A percentile compares a stretch with the other conserved stretches of the same genome.
These are phyloP conservation scores for Crithidia bombi DNA, from an alignment of 208 protist species.

Conservation along the genomic window DNA sequence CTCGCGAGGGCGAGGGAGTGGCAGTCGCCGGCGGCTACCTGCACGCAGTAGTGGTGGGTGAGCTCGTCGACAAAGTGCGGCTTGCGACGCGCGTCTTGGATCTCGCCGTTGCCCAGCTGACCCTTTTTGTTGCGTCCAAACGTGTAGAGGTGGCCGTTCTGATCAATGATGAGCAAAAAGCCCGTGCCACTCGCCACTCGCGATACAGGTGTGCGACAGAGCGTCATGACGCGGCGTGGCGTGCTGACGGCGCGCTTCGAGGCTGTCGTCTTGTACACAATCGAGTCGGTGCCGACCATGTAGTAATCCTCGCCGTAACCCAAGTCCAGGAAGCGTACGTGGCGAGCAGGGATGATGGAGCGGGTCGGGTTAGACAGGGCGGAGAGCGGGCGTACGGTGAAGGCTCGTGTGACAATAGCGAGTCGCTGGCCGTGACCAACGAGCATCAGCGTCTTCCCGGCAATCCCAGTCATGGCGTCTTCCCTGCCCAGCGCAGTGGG, in stretches of 20 bases:
- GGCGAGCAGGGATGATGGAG: conserved; percentile 78
- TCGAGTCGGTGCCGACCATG: conserved; percentile 86
- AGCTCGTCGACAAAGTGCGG: conserved; percentile 60
- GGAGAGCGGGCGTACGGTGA: conserved; percentile 83
- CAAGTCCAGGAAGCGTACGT: conserved; percentile 77
- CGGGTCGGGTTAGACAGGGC: conserved; percentile 69
- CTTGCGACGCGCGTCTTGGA: conserved; percentile 68
- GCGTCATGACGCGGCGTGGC: conserved; percentile 82
- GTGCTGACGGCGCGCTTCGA: conserved; percentile 75
- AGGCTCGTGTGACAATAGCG: conserved; percentile 69
- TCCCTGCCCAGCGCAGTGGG: conserved; percentile 59
- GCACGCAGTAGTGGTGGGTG: conserved; percentile 79
- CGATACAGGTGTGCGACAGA: conserved; percentile 72
- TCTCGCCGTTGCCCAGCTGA: conserved; percentile 82
- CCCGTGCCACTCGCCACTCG: conserved; percentile 78
- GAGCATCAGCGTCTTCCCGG: conserved; percentile 70
- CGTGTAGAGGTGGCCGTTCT: conserved; percentile 84
- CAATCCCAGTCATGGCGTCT: conserved; percentile 72
- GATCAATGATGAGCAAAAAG: conserved; percentile 87
- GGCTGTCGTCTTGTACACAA: conserved; percentile 86
- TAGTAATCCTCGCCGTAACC: conserved; percentile 87
- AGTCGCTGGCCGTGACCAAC: conserved; percentile 75
- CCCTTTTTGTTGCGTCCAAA: conserved; percentile 86
- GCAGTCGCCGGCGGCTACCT: conserved; percentile 79
- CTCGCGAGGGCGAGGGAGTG: conserved; percentile 88